A percentile compares a stretch with the other conserved stretches of the same genome.
Evolutionary conservation across 2,329 filamentous ascomycete species (phyloP).

Genomic region (Atkinsonella hypoxylon): DNA sequence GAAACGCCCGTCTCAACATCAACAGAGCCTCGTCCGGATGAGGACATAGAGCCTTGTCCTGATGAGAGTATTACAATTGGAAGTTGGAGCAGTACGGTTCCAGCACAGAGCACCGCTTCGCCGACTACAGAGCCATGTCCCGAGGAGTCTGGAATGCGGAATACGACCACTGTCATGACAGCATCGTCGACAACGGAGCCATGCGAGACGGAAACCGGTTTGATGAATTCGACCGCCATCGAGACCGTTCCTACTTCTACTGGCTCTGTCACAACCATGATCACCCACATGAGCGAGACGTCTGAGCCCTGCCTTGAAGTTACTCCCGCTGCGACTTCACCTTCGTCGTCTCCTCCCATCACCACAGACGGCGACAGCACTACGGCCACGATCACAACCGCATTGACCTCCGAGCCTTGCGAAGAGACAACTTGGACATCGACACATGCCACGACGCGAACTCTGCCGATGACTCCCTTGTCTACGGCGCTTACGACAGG

Average conservation of each 20-base stretch:
- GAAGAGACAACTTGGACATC: conserved; percentile 1
- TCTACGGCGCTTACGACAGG: not conserved
- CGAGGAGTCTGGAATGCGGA: not conserved
- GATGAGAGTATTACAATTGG: not conserved
- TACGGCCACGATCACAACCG: not conserved
- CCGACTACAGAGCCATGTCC: not conserved
- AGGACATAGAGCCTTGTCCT: not conserved
- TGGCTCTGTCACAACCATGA: not conserved
- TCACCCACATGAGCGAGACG: not conserved
- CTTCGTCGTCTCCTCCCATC: not conserved
- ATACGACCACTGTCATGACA: not conserved
- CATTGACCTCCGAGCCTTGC: not conserved
- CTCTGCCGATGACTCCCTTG: not conserved
- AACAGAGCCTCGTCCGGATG: not conserved
- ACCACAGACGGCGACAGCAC: not conserved
- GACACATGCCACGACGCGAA: not conserved
- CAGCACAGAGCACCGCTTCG: not conserved
- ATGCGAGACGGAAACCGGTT: no score
- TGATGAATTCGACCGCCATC: not conserved
- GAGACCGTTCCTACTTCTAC: not conserved
- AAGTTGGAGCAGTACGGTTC: not conserved
- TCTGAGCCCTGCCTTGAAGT: conserved; percentile 5
- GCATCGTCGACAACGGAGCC: not conserved
- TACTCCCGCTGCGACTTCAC: not conserved
- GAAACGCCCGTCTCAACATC: not conserved